phyloP scores from a whole-genome alignment of 2,329 filamentous ascomycete species.

The Sordariomycetes sp. region DNA sequence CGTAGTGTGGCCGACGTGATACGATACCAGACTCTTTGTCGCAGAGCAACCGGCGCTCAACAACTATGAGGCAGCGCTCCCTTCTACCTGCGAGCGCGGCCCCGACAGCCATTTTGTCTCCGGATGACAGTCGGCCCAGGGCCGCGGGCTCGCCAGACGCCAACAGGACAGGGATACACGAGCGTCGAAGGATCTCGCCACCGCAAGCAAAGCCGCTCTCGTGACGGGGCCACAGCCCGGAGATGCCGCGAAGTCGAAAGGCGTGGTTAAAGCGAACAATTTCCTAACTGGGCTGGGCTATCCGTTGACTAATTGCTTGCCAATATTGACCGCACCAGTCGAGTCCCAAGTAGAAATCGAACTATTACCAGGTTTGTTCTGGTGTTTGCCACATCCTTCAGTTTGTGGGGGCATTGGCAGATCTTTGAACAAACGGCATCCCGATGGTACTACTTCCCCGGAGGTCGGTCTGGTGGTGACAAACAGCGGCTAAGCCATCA shows the following conservation, averaged over 20 bases:
- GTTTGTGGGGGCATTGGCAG: not conserved
- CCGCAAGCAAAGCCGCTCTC: not conserved
- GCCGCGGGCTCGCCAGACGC: too few relatives aligned
- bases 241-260: not conserved
- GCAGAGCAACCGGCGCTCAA: too few relatives aligned
- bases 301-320: not conserved
- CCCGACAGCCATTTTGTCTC: too few relatives aligned
- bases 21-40: too few relatives aligned
- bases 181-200: not conserved
- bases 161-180: too few relatives aligned
- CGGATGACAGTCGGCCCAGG: too few relatives aligned
- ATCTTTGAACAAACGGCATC: not conserved
- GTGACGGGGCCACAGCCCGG: not conserved
- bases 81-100: too few relatives aligned
- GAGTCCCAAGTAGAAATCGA: not conserved
- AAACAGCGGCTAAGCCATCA: too few relatives aligned
- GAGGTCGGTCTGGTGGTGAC: not conserved
- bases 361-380: not conserved
- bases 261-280: not conserved
- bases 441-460: not conserved
- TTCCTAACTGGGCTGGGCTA: not conserved
- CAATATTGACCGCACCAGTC: not conserved
- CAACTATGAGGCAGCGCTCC: too few relatives aligned
- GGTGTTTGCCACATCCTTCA: not conserved
- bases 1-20: too few relatives aligned